Evolutionary conservation across 805 yeast genomes (phyloP), one percentile per base, ranked within the genome.

Genomic region (Hanseniaspora meyeri): DNA sequence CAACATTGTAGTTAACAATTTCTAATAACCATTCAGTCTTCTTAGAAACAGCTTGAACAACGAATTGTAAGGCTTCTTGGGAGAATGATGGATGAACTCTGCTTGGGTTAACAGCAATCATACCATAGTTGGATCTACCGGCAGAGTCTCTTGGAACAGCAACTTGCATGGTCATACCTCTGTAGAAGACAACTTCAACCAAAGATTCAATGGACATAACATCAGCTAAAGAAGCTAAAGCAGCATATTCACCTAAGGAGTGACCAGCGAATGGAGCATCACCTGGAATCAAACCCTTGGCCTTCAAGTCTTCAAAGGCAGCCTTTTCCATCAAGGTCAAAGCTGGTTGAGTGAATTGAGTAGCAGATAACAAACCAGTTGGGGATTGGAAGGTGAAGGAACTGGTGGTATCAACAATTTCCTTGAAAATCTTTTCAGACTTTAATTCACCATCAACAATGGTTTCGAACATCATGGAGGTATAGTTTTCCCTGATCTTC

Each of bases 151-250:
- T 85, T 69, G 97, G 97, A 62, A 93, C 99, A 49, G 98, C 98
- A 62, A 93, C 98, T 77, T 93, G 98, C 99, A 93, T 93, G 51
- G 99, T 95, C 97, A 93, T 93, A 80, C 99, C 99, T 78, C 99
- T 85, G 80, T 93, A 95, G 80, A 93, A 93, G 55, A 91, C 97
- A 71, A 91, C 95, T 71, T 91, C 97, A 60, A 91, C 97, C 63
- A 91, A 78, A 6, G 95, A 85, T 75, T 93, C 98, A 65, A 93
- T 89, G 50, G 97, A 96, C 97, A 93, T 91, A 59, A 95, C 97
- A 70, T 93, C 96, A 55, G 96, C 98, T 66, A 93, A 77, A 31
- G 98, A 89, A 17, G 97, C 88, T 67, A 93, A 79, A 16, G 99
- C 97, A 63, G 97, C 93, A 72, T 93, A 93, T 74, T 93, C 99